Conservation (phyloP, 768 basidiomycete species). For the Tricholoma furcatifolium region DNA sequence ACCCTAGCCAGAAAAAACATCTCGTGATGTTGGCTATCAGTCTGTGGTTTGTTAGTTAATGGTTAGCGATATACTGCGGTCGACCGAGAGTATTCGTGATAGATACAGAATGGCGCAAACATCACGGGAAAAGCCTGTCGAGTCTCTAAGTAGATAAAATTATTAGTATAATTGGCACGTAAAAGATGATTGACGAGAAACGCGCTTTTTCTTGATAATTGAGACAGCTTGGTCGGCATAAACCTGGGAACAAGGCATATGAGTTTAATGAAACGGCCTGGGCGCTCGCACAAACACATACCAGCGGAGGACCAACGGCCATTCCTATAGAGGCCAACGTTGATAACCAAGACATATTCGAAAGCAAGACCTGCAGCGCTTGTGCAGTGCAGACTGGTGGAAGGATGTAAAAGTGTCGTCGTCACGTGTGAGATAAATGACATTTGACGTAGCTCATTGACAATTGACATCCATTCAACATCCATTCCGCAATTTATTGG, state of each 20-base stretch:
- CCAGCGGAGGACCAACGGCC: slow-evolving; percentile 81
- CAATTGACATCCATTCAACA: neutral
- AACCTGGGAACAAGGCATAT: slow-evolving; percentile 39
- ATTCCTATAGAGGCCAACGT: slow-evolving; percentile 71
- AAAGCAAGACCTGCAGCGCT: neutral
- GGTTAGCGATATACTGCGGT: slow-evolving; percentile 9
- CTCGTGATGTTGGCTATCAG: slow-evolving; percentile 82
- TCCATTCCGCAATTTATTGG: neutral
- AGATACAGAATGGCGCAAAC: slow-evolving; percentile 80
- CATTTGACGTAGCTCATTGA: neutral
- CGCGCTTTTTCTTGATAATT: slow-evolving; percentile 75
- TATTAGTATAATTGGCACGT: neutral
- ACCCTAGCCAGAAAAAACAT: slow-evolving; percentile 91
- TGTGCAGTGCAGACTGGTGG: neutral
- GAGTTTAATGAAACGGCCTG: neutral
- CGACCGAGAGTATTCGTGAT: neutral
- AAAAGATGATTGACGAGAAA: slow-evolving; percentile 3
- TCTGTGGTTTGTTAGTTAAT: slow-evolving; percentile 33
- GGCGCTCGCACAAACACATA: slow-evolving; percentile 18
- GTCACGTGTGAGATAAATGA: neutral
- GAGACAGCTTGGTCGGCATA: slow-evolving; percentile 82
- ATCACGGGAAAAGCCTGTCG: slow-evolving; percentile 84
- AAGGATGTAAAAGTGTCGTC: neutral
- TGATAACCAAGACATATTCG: slow-evolving; percentile 58
- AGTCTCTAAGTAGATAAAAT: slow-evolving; percentile 49